phyloP scores from a whole-genome alignment of 2,329 filamentous ascomycete species.

The Xylariaceae sp. region DNA sequence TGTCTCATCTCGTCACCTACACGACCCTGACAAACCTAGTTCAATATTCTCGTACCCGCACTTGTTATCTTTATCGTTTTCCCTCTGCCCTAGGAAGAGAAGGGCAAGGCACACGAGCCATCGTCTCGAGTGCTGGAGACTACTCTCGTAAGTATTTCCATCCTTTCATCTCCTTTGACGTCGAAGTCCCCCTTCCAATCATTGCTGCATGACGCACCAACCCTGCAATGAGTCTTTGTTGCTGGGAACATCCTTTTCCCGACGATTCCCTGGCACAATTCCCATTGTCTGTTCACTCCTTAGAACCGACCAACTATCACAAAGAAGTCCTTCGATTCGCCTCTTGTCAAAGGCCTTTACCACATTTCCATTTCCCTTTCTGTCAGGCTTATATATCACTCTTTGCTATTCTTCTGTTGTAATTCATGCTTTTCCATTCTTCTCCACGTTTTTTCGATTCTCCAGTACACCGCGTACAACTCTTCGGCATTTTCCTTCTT shows the following conservation, averaged over 20 bases:
- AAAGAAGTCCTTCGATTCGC: conserved; percentile 7
- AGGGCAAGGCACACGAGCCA: not conserved
- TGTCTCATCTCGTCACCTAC: conserved; percentile 11
- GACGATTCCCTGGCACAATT: conserved; percentile 25
- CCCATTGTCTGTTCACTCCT: conserved; percentile 18
- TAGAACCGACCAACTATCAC: conserved; percentile 10
- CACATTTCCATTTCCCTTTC: not conserved
- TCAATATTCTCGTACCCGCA: conserved; percentile 8
- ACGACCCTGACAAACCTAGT: conserved; percentile 14
- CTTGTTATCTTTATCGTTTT: conserved; percentile 8
- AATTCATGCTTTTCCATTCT: conserved; percentile 2
- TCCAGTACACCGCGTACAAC: not conserved
- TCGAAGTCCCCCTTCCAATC: conserved; percentile 1
- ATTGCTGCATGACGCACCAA: not conserved
- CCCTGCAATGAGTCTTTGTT: conserved; percentile 8
- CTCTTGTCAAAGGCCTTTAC: not conserved
- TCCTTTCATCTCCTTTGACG: conserved; percentile 21
- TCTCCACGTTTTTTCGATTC: not conserved
- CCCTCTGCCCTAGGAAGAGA: conserved; percentile 1
- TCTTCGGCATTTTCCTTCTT: not conserved
- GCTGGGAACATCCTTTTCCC: conserved; percentile 1
- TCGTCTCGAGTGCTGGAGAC: not conserved
- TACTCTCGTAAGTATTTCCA: too few relatives aligned
- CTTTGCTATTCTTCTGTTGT: not conserved
- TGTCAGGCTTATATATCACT: not conserved